These are phyloP conservation scores for Alloascoidea hylecoeti DNA, from an alignment of 805 yeast genomes.

Conservation along the genomic window DNA sequence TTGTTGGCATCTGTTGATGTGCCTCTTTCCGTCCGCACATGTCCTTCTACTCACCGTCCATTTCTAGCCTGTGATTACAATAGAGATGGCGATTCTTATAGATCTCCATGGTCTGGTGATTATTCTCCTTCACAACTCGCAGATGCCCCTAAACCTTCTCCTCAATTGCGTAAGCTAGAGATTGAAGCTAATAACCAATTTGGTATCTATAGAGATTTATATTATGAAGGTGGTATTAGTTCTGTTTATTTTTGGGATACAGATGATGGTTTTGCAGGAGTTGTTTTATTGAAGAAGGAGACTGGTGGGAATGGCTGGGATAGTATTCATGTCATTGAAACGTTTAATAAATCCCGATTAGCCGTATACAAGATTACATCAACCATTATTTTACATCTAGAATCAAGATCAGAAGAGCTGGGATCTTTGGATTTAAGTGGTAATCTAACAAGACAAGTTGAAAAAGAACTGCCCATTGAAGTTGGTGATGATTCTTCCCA, in stretches of 20 bases:
- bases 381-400: slow-evolving; percentile 70
- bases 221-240: slow-evolving; percentile 89
- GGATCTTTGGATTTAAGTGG: slow-evolving; percentile 53
- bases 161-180: slow-evolving; percentile 58
- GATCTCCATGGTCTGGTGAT: slow-evolving; percentile 83
- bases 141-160: slow-evolving; percentile 69
- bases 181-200: slow-evolving; percentile 76
- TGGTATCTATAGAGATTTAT: slow-evolving; percentile 83
- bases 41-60: slow-evolving; percentile 43
- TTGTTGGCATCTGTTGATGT: slow-evolving; percentile 76
- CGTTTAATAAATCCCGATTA: slow-evolving; percentile 21
- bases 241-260: slow-evolving; percentile 89
- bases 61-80: slow-evolving; percentile 87
- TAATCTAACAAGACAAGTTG: slow-evolving; percentile 68
- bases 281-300: slow-evolving; percentile 65
- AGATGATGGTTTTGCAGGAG: slow-evolving; percentile 82
- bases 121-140: slow-evolving; percentile 42
- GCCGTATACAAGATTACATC: slow-evolving; percentile 66
- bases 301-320: slow-evolving; percentile 86
- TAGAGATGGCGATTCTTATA: slow-evolving; percentile 82
- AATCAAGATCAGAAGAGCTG: slow-evolving; percentile 17
- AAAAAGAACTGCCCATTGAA: slow-evolving; percentile 29
- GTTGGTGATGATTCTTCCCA: slow-evolving; percentile 47
- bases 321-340: slow-evolving; percentile 85
- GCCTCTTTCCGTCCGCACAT: slow-evolving; percentile 46